Percentiles rank a stretch among this genome's conserved stretches.
These are phyloP conservation scores for Zygoascus flipseniorum DNA, from an alignment of 805 yeast genomes.

Conservation along the genomic window DNA sequence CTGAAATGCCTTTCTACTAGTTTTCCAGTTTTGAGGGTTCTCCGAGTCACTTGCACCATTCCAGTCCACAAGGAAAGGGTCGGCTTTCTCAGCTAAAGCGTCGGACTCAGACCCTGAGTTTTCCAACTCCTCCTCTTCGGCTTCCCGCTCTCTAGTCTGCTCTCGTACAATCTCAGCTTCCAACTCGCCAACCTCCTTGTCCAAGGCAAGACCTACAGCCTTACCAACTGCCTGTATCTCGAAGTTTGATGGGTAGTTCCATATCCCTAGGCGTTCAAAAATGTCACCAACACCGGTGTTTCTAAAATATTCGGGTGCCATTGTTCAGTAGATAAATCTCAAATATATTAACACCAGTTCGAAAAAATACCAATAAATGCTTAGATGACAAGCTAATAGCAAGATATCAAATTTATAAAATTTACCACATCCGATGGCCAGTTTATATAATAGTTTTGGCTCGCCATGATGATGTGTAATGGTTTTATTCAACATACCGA, in stretches of 20 bases:
- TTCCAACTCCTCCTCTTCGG: background rate
- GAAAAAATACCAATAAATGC: too few relatives aligned
- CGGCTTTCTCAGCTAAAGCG: background rate
- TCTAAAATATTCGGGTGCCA: background rate
- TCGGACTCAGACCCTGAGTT: background rate
- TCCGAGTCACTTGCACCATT: conserved; percentile 26
- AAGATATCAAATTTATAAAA: too few relatives aligned
- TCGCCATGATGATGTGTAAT: too few relatives aligned
- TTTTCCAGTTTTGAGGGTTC: conserved; percentile 41
- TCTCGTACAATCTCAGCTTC: background rate
- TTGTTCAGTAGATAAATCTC: background rate
- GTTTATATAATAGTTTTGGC: too few relatives aligned
- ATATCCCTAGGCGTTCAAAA: background rate
- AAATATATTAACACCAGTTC: too few relatives aligned
- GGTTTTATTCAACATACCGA: too few relatives aligned
- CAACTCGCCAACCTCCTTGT: background rate
- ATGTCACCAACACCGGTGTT: conserved; percentile 1
- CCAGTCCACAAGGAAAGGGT: conserved; percentile 24
- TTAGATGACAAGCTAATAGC: too few relatives aligned
- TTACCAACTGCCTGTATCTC: background rate
- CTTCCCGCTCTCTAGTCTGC: background rate
- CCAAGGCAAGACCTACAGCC: background rate
- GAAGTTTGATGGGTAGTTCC: background rate
- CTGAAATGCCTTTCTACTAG: conserved; percentile 40
- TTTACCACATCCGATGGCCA: too few relatives aligned